Percentiles rank a stretch among this genome's conserved stretches.
These are phyloP conservation scores for Ogataea degrootiae DNA, from an alignment of 805 yeast genomes.

Conservation along the genomic window DNA sequence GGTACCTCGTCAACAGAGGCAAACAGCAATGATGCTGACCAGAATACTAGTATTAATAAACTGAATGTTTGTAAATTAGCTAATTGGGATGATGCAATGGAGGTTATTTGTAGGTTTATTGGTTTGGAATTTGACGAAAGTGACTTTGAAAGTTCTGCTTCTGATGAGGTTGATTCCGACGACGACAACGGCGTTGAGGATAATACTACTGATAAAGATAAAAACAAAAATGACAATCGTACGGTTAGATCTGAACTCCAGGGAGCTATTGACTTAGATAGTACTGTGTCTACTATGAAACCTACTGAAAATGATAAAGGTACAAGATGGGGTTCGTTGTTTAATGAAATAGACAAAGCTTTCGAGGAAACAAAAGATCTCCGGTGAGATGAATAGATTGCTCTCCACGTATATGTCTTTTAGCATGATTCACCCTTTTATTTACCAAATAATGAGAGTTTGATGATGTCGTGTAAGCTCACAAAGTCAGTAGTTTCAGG, in stretches of 20 bases:
- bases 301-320: neutral
- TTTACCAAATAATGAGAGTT: too few relatives aligned
- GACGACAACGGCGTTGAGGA: conserved; percentile 1
- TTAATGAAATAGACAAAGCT: conserved; percentile 19
- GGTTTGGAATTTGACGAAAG: conserved; percentile 33
- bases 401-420: neutral
- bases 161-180: conserved; percentile 10
- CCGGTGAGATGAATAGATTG: neutral
- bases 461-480: too few relatives aligned
- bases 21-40: neutral
- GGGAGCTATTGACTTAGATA: neutral
- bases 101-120: conserved; percentile 26
- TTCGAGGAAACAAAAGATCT: conserved; percentile 16
- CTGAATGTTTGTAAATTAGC: conserved; percentile 20
- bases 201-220: conserved; percentile 1
- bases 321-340: conserved; percentile 16
- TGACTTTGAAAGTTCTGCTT: conserved; percentile 24
- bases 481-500: too few relatives aligned
- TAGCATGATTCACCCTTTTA: neutral
- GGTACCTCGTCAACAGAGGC: conserved; percentile 13
- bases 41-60: conserved; percentile 6
- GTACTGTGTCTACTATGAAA: neutral
- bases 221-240: neutral
- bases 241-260: neutral
- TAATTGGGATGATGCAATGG: conserved; percentile 34